phyloP scores from a whole-genome alignment of 805 yeast species.

The Candida ipomoeae region DNA sequence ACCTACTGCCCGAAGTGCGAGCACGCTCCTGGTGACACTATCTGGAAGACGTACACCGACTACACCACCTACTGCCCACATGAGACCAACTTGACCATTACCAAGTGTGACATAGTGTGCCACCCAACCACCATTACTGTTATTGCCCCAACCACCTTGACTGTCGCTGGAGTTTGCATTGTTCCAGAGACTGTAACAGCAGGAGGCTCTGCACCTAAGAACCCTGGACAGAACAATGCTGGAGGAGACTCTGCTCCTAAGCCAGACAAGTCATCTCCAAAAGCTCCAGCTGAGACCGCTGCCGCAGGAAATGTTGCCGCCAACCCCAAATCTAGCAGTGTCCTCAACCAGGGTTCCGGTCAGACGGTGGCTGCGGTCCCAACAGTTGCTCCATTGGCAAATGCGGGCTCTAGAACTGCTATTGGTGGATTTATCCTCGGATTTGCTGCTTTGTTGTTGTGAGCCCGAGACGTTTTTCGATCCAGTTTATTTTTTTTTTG shows the following conservation, averaged over 20 bases:
- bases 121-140: slow-evolving; percentile 23
- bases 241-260: no score
- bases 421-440: not conserved
- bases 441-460: not conserved
- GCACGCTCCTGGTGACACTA: slow-evolving; percentile 14
- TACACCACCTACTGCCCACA: slow-evolving; percentile 35
- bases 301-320: no score
- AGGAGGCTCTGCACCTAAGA: no score
- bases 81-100: slow-evolving; percentile 28
- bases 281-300: no score
- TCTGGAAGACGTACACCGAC: slow-evolving; percentile 18
- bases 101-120: slow-evolving; percentile 28
- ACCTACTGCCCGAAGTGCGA: not conserved
- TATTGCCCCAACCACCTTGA: slow-evolving; percentile 22
- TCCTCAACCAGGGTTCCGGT: no score
- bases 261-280: no score
- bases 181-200: slow-evolving; percentile 7
- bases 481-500: no score
- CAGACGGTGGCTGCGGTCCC: not conserved
- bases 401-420: not conserved
- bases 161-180: slow-evolving; percentile 29
- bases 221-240: no score
- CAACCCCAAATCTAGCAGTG: not conserved
- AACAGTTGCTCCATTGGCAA: not conserved
- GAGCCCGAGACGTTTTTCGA: not conserved